Evolutionary conservation across 495 filamentous ascomycete species (phyloP).

Genomic region (Glutinoglossum americanum): DNA sequence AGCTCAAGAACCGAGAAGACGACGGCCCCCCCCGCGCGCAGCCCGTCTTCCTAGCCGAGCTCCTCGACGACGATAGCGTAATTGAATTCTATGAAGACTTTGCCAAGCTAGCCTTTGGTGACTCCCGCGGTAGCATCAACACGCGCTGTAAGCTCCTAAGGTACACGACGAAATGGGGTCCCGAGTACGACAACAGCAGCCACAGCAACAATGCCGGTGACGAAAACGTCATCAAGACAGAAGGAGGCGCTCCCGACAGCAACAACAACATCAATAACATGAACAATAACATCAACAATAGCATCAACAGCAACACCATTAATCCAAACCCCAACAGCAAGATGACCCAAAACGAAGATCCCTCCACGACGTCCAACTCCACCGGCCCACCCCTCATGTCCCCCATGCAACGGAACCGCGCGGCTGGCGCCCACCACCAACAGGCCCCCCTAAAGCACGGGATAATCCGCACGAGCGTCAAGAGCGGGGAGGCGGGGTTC

Average conservation of each 20-base stretch:
- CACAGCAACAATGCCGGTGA: background rate
- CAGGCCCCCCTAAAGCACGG: background rate
- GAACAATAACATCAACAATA: slow-evolving; percentile 12
- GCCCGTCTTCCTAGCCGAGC: slow-evolving; percentile 73
- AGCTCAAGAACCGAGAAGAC: slow-evolving; percentile 1
- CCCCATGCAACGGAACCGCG: slow-evolving; percentile 13
- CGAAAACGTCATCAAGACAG: slow-evolving; percentile 9
- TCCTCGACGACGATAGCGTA: slow-evolving; percentile 83
- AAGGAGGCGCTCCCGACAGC: slow-evolving; percentile 18
- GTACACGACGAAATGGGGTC: slow-evolving; percentile 27
- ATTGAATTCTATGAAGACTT: slow-evolving; percentile 95
- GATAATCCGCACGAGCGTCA: background rate
- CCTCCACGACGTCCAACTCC: background rate
- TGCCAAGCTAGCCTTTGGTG: slow-evolving; percentile 70
- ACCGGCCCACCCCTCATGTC: background rate
- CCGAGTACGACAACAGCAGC: slow-evolving; percentile 5
- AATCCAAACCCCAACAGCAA: background rate
- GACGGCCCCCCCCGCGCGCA: slow-evolving; percentile 25
- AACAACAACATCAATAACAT: background rate
- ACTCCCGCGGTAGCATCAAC: slow-evolving; percentile 63
- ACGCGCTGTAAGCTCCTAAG: slow-evolving; percentile 74
- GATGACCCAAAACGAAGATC: background rate
- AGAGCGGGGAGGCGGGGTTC: slow-evolving; percentile 45
- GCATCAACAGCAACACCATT: slow-evolving; percentile 14
- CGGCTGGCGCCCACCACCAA: background rate